phyloP scores from a whole-genome alignment of 192 early-diverging fungal species.

The Phycomyces nitens region DNA sequence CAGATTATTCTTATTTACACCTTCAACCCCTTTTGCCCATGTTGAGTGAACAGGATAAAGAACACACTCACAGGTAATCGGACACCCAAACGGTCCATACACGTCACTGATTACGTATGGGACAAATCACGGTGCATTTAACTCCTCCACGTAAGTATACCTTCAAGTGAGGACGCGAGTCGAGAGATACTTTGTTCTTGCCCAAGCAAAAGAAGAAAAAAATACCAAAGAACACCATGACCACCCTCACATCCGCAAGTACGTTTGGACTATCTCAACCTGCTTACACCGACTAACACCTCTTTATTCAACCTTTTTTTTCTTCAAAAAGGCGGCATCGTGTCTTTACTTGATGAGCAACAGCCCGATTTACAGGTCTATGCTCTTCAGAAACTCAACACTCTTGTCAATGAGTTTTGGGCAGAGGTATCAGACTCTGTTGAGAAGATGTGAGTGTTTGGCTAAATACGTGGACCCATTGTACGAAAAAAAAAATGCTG shows the following conservation, averaged over 20 bases:
- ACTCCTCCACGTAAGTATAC: background rate
- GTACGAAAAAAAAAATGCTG: background rate
- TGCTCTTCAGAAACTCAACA: conserved; percentile 88
- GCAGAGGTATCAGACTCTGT: conserved; percentile 94
- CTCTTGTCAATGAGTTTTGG: conserved; percentile 93
- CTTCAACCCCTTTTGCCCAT: too few relatives aligned
- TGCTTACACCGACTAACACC: background rate
- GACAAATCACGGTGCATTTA: background rate
- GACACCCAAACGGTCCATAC: background rate
- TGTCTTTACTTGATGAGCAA: conserved; percentile 90
- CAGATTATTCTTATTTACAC: too few relatives aligned
- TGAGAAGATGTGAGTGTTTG: conserved; percentile 77
- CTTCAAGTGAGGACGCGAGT: too few relatives aligned
- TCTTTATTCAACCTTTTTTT: background rate
- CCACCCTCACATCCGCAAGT: conserved; percentile 31
- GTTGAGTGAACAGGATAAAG: background rate
- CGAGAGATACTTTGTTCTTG: too few relatives aligned
- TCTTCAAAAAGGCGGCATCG: conserved; percentile 68
- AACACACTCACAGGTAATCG: too few relatives aligned
- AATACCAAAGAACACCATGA: conserved; percentile 3
- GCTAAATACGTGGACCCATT: too few relatives aligned
- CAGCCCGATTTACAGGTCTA: conserved; percentile 91
- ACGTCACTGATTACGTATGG: conserved; percentile 5
- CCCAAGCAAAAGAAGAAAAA: too few relatives aligned
- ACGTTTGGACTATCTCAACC: background rate